Base-by-base conservation (phyloP, 2,329 filamentous ascomycete genomes). In the Trichophaea hybrida region DNA sequence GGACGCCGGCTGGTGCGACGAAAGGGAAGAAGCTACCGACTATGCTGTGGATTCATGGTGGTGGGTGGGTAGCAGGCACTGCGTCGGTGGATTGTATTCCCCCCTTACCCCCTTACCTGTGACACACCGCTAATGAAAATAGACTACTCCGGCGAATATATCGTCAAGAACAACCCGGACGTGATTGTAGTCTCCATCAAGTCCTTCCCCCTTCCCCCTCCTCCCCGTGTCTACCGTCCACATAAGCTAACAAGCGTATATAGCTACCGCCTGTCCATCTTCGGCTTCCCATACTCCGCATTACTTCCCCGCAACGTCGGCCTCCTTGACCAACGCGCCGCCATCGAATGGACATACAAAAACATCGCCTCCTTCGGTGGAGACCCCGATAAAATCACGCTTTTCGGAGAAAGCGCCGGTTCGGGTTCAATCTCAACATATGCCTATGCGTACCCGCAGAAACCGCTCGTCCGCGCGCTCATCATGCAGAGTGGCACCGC, bases 141-240 rank as follows among this genome's bases (percentile, higher is more conserved):
- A 31, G 44, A n/a, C n/a, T 54, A 31, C 49, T 31, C 7, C 24
- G 57, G 32, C 17, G 17, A 10, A 13, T 34, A 44, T 13, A 37
- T 59, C 4, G 57, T 55, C 31, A 10, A 32, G 4, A 55, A 54
- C 33, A 13, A 72, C 0, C 68, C 77, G 55, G 75, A 55, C 34
- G 37, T 59, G 24, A 52, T 59, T 54, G 5, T 54, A 17, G 57
- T 59, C 12, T 17, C 24, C 32, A 1, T 59, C 32, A 59, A 59
- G 70, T 78, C 74, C 61, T 73, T 75, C 8, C 7, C 7, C 13
- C 12, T 32, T 35, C 12, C 50, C 13, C 34, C 38, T 15, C 38
- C 38, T 4, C n/a, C 46, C 46, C 46, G 75, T 75, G 58, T 73
- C 34, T 46, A 54, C 56, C 60, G 15, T 57, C 8, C 37, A 12